Evolutionary conservation across 345 rosid species (phyloP).

Genomic region (Camelina hispida): DNA sequence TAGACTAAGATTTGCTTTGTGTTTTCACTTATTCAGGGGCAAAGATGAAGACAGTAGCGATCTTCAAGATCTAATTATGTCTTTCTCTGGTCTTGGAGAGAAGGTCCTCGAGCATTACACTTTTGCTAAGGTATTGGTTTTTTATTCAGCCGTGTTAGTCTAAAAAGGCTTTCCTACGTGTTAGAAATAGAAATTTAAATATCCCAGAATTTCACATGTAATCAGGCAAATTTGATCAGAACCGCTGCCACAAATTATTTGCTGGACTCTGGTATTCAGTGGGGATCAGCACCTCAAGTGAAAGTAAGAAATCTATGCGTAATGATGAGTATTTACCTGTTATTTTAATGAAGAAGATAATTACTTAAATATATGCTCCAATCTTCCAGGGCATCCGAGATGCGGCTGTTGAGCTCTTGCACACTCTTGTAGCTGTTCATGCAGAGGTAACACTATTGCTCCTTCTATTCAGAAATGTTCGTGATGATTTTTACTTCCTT

Average conservation of each 20-base stretch:
- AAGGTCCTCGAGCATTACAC: conserved; percentile 90
- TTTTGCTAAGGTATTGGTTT: conserved; percentile 71
- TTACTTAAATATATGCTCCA: conserved; percentile 20
- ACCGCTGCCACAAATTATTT: conserved; percentile 80
- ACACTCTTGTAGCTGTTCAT: conserved; percentile 90
- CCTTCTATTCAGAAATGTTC: neutral
- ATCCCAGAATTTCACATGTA: neutral
- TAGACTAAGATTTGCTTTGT: neutral
- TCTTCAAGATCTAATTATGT: conserved; percentile 74
- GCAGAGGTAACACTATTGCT: conserved; percentile 68
- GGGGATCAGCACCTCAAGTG: conserved; percentile 95
- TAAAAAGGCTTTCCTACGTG: neutral
- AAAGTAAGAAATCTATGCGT: conserved; percentile 58
- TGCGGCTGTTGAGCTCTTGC: conserved; percentile 93
- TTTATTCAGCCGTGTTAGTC: neutral
- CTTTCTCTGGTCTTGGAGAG: conserved; percentile 86
- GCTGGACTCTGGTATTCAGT: conserved; percentile 85
- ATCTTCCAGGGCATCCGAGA: conserved; percentile 84
- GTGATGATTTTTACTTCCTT: neutral
- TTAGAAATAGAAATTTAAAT: conserved; percentile 1
- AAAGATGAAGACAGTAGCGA: conserved; percentile 73
- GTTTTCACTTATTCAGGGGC: conserved; percentile 50
- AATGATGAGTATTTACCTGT: conserved; percentile 4
- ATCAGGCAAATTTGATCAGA: conserved; percentile 82
- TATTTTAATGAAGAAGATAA: neutral